Evolutionary conservation across 2,329 filamentous ascomycete genomes (phyloP).

Genomic region (Apiospora arundinis): DNA sequence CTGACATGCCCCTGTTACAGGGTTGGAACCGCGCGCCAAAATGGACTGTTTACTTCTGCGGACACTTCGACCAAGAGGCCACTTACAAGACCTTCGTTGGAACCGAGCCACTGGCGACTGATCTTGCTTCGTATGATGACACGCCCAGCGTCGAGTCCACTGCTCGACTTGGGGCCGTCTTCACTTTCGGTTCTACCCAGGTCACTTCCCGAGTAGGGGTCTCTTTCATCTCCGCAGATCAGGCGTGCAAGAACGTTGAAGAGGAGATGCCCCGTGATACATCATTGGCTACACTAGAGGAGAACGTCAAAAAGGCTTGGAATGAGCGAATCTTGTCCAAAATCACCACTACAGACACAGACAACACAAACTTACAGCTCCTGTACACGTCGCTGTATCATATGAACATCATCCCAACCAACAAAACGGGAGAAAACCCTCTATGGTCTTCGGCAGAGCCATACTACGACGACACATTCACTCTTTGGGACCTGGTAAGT

Average conservation of each 20-base stretch:
- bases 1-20: slow-evolving; percentile 35
- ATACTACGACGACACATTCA: slow-evolving; percentile 76
- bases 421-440: slow-evolving; percentile 75
- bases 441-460: slow-evolving; percentile 68
- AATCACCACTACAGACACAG: slow-evolving; percentile 64
- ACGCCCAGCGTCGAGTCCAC: slow-evolving; percentile 22
- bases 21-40: slow-evolving; percentile 69
- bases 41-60: slow-evolving; percentile 70
- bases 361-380: slow-evolving; percentile 61
- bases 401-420: slow-evolving; percentile 72
- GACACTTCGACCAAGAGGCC: slow-evolving; percentile 58
- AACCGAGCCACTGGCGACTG: slow-evolving; percentile 38
- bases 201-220: slow-evolving; percentile 68
- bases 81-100: slow-evolving; percentile 53
- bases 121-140: slow-evolving; percentile 39
- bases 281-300: slow-evolving; percentile 50
- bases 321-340: slow-evolving; percentile 67
- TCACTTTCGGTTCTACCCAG: slow-evolving; percentile 54
- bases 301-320: slow-evolving; percentile 60
- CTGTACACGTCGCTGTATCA: slow-evolving; percentile 74
- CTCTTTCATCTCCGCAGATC: slow-evolving; percentile 67
- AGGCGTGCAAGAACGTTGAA: slow-evolving; percentile 66
- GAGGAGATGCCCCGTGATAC: slow-evolving; percentile 58
- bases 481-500: slow-evolving; percentile 62
- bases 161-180: slow-evolving; percentile 57